A percentile compares a stretch with the other conserved stretches of the same genome.
Evolutionary conservation across 345 rosid species (phyloP).

Genomic region (Lepidium aucheri): DNA sequence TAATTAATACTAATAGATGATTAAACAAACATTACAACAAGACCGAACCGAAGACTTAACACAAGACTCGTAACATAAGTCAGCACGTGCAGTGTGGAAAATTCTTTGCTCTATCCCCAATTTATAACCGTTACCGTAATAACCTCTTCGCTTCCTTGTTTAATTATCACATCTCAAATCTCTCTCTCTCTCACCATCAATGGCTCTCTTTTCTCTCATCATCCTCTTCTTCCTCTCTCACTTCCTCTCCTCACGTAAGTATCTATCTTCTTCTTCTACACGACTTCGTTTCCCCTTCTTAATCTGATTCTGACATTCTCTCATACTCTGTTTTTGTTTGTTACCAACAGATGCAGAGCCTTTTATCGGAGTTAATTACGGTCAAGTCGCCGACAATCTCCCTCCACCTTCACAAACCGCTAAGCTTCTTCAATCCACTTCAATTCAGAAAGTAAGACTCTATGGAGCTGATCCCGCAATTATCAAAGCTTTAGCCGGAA

Average conservation of each 20-base stretch:
- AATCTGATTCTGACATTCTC: not conserved
- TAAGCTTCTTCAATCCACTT: constrained; percentile 68
- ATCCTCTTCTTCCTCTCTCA: constrained; percentile 26
- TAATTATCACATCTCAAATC: not conserved
- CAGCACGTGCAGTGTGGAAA: too few relatives aligned
- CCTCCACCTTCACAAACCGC: constrained; percentile 83
- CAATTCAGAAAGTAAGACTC: constrained; percentile 62
- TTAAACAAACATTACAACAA: too few relatives aligned
- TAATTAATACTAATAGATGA: too few relatives aligned
- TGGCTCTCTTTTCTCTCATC: constrained; percentile 30
- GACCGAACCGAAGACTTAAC: too few relatives aligned
- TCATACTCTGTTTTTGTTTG: not conserved
- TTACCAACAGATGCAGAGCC: constrained; percentile 48
- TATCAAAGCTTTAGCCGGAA: constrained; percentile 67
- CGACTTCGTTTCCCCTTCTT: not conserved
- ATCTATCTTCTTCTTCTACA: not conserved
- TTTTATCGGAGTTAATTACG: constrained; percentile 82
- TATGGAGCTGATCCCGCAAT: constrained; percentile 85
- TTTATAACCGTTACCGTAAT: too few relatives aligned
- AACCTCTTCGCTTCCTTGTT: not conserved
- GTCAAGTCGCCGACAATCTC: constrained; percentile 82
- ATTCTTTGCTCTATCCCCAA: too few relatives aligned
- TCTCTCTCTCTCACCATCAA: constrained; percentile 10
- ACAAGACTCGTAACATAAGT: too few relatives aligned
- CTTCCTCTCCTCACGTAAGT: constrained; percentile 41